Base-by-base conservation (phyloP, 169 alveolate species). In the Neospora caninum region DNA sequence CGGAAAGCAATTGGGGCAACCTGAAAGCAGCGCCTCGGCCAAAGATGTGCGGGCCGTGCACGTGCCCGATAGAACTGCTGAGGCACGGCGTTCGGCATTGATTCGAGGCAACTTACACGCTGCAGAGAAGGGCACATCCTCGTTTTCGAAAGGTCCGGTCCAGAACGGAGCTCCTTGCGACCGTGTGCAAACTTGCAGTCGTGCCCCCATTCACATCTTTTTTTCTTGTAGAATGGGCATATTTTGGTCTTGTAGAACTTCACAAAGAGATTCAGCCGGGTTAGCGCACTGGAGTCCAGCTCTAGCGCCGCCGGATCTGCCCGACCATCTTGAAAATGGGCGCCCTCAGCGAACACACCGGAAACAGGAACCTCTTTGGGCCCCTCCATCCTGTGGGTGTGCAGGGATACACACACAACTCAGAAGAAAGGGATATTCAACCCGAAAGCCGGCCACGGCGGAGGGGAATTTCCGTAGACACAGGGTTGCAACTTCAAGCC, bases 211-310 rank as follows among this genome's bases (percentile, higher is more conserved):
- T 82, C 64, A 31, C 88, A 82, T 9, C 88, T 54, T 45, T 82
- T 82, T 16, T 41, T 36, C 64, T 82, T 82, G 88, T 29, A 82
- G 64, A 82, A 86, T 25, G 91, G 91, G 42, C 91, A 42, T 31
- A 86, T n/a, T 78, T 86, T 86, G 80, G 91, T 86, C n/a, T 86
- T 86, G 78, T 86, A 86, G 27, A 78, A 78, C 20, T 78, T 78
- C 49, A 78, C 86, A 25, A 78, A 78, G 49, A 78, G 86, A 38
- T 78, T 78, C 86, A 78, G 42, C 39, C 86, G 86, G 2, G 86
- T 78, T 16, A 78, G 86, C 13, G 39, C 22, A n/a, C 42, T 78
- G 43, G 49, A 38, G 86, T 78, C 45, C 43, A 78, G 86, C 45
- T n/a, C 49, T 10, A 78, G 39, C 39, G 45, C 1, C 86, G 86